Evolutionary conservation across 2,329 filamentous ascomycete genomes (phyloP).

Genomic region (Cadophora gregata): DNA sequence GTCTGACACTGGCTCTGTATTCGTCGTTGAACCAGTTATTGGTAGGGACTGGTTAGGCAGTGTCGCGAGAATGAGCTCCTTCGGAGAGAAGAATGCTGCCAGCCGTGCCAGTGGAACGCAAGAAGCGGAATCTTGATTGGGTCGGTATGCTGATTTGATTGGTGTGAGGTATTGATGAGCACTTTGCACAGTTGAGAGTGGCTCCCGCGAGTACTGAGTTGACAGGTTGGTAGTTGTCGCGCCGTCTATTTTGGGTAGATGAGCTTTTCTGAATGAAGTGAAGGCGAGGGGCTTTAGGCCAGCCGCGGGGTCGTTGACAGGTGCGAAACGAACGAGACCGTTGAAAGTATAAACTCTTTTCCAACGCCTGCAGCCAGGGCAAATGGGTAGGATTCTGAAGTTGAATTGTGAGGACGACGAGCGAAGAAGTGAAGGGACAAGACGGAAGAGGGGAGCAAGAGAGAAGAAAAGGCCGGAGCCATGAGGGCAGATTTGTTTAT

Average conservation of each 20-base stretch:
- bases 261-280: background rate
- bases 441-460: background rate
- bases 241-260: conserved; percentile 7
- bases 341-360: background rate
- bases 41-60: conserved; percentile 16
- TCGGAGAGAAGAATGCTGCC: conserved; percentile 12
- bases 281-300: background rate
- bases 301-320: conserved; percentile 7
- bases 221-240: background rate
- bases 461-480: background rate
- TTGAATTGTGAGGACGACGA: conserved; percentile 5
- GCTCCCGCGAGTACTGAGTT: background rate
- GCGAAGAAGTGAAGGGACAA: background rate
- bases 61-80: conserved; percentile 15
- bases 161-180: conserved; percentile 18
- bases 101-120: conserved; percentile 29
- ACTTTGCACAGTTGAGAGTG: background rate
- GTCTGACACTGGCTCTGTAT: background rate
- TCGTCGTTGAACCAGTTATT: background rate
- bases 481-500: conserved; percentile 16
- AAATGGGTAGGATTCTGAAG: conserved; percentile 1
- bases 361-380: conserved; percentile 1
- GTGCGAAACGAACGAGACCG: background rate
- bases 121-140: conserved; percentile 15
- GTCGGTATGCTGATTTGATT: conserved; percentile 27